These are phyloP conservation scores for Eragrostis tef DNA, from an alignment of 202 grass and related monocot species.

Conservation along the genomic window DNA sequence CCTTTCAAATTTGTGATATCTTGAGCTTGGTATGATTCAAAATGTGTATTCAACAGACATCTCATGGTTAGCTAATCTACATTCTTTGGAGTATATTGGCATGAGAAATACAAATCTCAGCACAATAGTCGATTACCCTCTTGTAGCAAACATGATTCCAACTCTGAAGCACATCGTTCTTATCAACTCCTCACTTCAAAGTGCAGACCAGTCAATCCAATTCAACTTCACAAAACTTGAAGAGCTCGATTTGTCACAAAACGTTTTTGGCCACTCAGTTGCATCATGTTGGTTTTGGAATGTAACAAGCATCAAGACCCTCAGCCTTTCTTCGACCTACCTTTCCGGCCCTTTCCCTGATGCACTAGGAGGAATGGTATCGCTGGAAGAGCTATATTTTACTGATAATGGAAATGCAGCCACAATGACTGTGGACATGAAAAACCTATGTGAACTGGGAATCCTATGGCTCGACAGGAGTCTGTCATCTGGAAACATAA, in stretches of 20 bases:
- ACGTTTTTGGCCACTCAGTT: background rate
- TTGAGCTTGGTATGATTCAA: background rate
- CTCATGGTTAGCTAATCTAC: slow-evolving; percentile 14
- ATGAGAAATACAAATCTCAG: background rate
- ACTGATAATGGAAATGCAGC: background rate
- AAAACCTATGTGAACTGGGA: slow-evolving; percentile 24
- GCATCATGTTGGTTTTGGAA: slow-evolving; percentile 29
- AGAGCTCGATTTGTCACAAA: background rate
- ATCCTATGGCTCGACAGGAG: background rate
- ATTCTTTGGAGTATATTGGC: slow-evolving; percentile 18
- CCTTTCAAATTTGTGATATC: slow-evolving; percentile 3
- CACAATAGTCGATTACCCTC: background rate
- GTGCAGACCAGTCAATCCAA: background rate
- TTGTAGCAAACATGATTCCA: slow-evolving; percentile 30
- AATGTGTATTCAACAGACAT: background rate
- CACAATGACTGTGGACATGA: background rate
- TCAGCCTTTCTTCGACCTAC: background rate
- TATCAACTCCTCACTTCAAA: background rate
- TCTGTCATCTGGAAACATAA: background rate
- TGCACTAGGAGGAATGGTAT: background rate
- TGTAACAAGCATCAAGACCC: background rate
- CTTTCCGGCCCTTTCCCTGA: too few species aligned
- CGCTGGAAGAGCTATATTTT: slow-evolving; percentile 1
- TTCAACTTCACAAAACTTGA: slow-evolving; percentile 20
- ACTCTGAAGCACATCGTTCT: background rate